Base-by-base conservation (phyloP, 2,329 filamentous ascomycete species). In the Paraconiothyrium brasiliense region DNA sequence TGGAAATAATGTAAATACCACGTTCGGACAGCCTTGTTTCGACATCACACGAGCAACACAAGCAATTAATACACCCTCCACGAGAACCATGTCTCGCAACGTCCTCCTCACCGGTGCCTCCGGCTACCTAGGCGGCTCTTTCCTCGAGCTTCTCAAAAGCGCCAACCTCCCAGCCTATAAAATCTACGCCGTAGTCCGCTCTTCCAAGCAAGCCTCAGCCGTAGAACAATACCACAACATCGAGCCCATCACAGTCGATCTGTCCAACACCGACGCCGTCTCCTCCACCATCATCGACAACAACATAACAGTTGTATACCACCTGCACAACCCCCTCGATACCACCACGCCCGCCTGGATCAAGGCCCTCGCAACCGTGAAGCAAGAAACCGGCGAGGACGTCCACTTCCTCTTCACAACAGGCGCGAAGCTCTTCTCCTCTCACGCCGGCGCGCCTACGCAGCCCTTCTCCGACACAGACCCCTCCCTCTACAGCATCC, bases 371-470 rank as follows among this genome's bases (percentile, higher is more conserved):
- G 78, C 72, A 0, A 73, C 82, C 50, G 78, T 86, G 1, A 81
- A 81, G 68, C 69, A 76, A 35, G 63, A 64, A 0, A 82, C 78
- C 0, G 82, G 79, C 0, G 61, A 65, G 11, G 73, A 81, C 0
- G 82, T 84, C 1, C 84, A 86, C 64, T 84, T 86, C 58, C 63
- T 86, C n/a, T 80, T 83, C 61, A 86, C 84, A 0, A 80, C 73
- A 2, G 85, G 85, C 0, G 84, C 84, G 27, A 87, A 86, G 71
- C 66, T 84, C 3, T 86, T 86, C 67, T 84, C 83, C 14, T 78
- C 73, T 32, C 82, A 84, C 67, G 79, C 80, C 0, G 83, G 80
- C 0, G 74, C 79, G 5, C 81, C 82, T 0, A 81, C 76, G 0
- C 78, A 70, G 9, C 75, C 76, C 0, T 62, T 86, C 0, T 60